Conservation (phyloP, 371 early-diverging fungal species). For the Smittium mucronatum region DNA sequence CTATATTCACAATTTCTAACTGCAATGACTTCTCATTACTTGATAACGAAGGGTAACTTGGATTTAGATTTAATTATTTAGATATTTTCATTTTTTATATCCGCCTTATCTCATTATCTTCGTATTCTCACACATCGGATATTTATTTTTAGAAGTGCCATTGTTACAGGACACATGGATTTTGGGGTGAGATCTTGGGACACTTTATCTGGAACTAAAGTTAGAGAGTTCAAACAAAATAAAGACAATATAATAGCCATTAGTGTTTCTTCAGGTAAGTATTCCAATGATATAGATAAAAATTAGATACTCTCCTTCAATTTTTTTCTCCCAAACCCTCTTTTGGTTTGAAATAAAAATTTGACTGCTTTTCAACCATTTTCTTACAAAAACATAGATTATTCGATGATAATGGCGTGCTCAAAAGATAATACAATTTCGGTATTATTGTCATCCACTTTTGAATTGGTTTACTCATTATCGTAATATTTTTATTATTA, state of each 20-base stretch:
- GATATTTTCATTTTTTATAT: not conserved
- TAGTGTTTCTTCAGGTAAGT: slow-evolving; percentile 37
- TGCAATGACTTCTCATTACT: slow-evolving; percentile 81
- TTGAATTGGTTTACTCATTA: slow-evolving; percentile 47
- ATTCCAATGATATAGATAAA: not conserved
- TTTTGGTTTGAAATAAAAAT: too few relatives aligned
- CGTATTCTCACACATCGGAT: too few relatives aligned
- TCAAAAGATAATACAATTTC: slow-evolving; percentile 86
- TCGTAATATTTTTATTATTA: slow-evolving; percentile 26
- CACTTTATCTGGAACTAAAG: slow-evolving; percentile 58
- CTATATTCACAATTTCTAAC: slow-evolving; percentile 84
- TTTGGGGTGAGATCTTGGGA: slow-evolving; percentile 86
- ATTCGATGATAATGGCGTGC: slow-evolving; percentile 64
- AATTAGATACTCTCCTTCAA: not conserved
- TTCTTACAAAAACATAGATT: slow-evolving; percentile 38
- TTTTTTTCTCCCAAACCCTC: not conserved
- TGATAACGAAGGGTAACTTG: slow-evolving; percentile 61
- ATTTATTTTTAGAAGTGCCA: slow-evolving; percentile 18
- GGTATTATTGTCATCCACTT: slow-evolving; percentile 66
- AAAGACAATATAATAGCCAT: slow-evolving; percentile 78
- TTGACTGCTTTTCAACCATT: too few relatives aligned
- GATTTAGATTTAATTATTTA: too few relatives aligned
- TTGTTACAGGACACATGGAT: slow-evolving; percentile 89
- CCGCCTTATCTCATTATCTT: too few relatives aligned
- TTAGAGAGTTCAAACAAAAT: slow-evolving; percentile 75